Evolutionary conservation across 1,284 basidiomycete species (phyloP).

Genomic region (Tetrapyrgos nigripes): DNA sequence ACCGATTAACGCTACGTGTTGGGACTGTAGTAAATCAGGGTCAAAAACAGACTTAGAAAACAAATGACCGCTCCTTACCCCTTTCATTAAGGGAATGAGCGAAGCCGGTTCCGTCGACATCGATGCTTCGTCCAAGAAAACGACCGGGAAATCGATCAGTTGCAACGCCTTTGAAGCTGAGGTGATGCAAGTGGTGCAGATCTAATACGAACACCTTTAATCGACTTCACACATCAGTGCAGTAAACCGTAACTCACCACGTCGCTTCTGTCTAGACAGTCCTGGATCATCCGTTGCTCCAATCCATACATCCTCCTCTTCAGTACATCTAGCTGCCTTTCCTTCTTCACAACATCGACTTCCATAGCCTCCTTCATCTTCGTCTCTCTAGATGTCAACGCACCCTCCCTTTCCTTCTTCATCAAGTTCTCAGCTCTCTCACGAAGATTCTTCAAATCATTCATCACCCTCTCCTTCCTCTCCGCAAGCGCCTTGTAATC

Average conservation of each 20-base stretch:
- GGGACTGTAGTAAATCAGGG: slow-evolving; percentile 56
- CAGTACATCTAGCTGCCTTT: slow-evolving; percentile 40
- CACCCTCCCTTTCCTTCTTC: slow-evolving; percentile 24
- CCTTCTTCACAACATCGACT: slow-evolving; percentile 39
- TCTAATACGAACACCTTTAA: slow-evolving; percentile 47
- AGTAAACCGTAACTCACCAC: slow-evolving; percentile 59
- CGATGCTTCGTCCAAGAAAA: slow-evolving; percentile 94
- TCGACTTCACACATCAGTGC: background rate
- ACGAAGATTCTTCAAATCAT: slow-evolving; percentile 32
- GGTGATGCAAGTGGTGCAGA: slow-evolving; percentile 86
- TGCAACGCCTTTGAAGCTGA: slow-evolving; percentile 65
- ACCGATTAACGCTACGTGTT: slow-evolving; percentile 89
- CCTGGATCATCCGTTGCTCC: slow-evolving; percentile 60
- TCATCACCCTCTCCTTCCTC: slow-evolving; percentile 35
- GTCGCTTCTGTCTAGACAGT: slow-evolving; percentile 72
- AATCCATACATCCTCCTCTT: slow-evolving; percentile 52
- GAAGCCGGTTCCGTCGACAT: slow-evolving; percentile 95
- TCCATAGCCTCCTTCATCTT: slow-evolving; percentile 47
- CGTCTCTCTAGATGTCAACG: slow-evolving; percentile 23
- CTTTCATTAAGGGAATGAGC: slow-evolving; percentile 88
- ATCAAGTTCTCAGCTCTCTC: slow-evolving; percentile 30
- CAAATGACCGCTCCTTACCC: slow-evolving; percentile 55
- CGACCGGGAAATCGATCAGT: slow-evolving; percentile 88
- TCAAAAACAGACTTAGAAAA: slow-evolving; percentile 18
- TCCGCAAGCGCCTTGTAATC: slow-evolving; percentile 48